phyloP scores from a whole-genome alignment of 2,329 filamentous ascomycete species.

The Aspergillus fumigatiaffinis region DNA sequence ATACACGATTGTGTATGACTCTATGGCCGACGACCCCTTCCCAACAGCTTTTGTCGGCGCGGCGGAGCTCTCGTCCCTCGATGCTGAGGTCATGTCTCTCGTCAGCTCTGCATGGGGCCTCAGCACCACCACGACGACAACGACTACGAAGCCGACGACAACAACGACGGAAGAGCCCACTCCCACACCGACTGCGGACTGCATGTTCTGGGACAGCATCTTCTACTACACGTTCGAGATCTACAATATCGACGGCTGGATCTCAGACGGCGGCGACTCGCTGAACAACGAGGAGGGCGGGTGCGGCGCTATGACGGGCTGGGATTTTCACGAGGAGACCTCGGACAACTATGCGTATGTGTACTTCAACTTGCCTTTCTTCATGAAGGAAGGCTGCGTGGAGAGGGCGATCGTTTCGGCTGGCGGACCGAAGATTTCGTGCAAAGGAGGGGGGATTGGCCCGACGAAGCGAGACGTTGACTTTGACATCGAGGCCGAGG shows the following conservation, averaged over 20 bases:
- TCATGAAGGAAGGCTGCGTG: slow-evolving; percentile 24
- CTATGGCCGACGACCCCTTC: not conserved
- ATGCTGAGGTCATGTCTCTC: not conserved
- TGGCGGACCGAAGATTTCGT: slow-evolving; percentile 21
- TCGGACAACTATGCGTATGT: not conserved
- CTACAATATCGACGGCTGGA: too few relatives aligned
- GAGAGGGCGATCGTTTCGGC: slow-evolving; percentile 24
- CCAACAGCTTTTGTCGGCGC: not conserved
- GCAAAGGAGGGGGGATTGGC: not conserved
- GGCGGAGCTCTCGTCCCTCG: not conserved
- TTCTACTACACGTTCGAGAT: too few relatives aligned
- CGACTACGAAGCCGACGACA: too few relatives aligned
- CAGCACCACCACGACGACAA: too few relatives aligned
- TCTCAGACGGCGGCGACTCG: too few relatives aligned
- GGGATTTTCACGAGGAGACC: too few relatives aligned
- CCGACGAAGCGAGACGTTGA: not conserved
- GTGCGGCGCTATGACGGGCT: too few relatives aligned
- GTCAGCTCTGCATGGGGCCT: too few relatives aligned
- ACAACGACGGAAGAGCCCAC: too few relatives aligned
- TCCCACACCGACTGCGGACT: too few relatives aligned
- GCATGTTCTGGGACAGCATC: too few relatives aligned
- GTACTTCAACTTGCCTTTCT: slow-evolving; percentile 19
- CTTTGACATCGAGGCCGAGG: not conserved
- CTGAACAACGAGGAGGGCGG: too few relatives aligned
- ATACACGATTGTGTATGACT: not conserved